Conservation (phyloP, 352 stramenopile genomes). For the Phytophthora pinifolia region DNA sequence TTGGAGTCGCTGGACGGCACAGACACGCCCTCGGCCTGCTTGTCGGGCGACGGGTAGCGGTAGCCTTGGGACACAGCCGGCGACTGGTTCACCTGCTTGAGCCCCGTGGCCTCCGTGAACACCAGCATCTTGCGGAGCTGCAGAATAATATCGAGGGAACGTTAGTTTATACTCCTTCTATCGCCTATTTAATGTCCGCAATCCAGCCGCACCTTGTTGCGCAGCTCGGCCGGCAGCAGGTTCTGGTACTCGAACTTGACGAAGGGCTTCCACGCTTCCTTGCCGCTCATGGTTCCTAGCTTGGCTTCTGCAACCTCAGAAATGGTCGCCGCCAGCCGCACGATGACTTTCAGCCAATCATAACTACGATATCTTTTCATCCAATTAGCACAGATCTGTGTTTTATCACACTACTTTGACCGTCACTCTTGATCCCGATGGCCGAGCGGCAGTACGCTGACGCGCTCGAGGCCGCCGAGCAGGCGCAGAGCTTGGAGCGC, state of each 20-base stretch:
- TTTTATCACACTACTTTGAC: neutral
- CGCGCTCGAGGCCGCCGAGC: constrained; percentile 55
- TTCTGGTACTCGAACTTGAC: constrained; percentile 81
- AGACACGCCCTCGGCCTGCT: constrained; percentile 61
- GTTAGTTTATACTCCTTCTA: neutral
- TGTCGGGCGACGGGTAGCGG: constrained; percentile 78
- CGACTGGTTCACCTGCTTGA: constrained; percentile 73
- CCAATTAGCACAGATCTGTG: neutral
- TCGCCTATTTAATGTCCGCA: too few relatives aligned
- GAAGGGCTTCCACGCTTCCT: constrained; percentile 74
- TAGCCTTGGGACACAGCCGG: constrained; percentile 62
- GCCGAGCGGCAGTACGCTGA: constrained; percentile 69
- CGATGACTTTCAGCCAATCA: constrained; percentile 20
- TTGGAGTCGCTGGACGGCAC: constrained; percentile 74
- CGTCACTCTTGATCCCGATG: constrained; percentile 15
- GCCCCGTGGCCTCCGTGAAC: constrained; percentile 78
- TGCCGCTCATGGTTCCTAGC: constrained; percentile 56
- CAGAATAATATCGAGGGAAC: neutral
- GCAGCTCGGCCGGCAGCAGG: constrained; percentile 63
- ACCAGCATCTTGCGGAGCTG: constrained; percentile 82
- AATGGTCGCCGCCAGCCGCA: constrained; percentile 16
- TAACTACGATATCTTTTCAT: neutral
- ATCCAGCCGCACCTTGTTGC: constrained; percentile 50
- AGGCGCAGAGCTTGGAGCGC: constrained; percentile 40
- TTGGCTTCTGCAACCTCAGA: constrained; percentile 9